phyloP scores from a whole-genome alignment of 306 rosid species.

The Alnus glutinosa region DNA sequence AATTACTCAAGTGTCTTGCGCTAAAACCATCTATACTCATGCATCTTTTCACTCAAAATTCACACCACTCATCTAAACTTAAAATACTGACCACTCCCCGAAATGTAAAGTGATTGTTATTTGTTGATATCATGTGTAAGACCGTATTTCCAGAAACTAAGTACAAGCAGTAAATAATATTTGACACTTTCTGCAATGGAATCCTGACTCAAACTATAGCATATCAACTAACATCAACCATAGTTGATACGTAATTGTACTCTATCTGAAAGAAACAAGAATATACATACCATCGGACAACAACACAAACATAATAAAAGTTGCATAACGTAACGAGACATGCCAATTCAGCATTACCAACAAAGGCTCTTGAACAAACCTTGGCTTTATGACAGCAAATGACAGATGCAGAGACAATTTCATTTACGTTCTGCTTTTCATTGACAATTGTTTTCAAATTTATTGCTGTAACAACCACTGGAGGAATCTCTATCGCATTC shows the following conservation, averaged over 20 bases:
- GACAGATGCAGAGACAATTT: conserved; percentile 92
- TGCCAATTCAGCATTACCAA: conserved; percentile 25
- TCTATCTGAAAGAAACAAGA: not conserved
- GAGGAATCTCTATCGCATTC: conserved; percentile 61
- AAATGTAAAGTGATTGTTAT: not conserved
- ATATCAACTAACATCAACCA: conserved; percentile 22
- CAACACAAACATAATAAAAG: not conserved
- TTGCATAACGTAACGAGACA: conserved; percentile 8
- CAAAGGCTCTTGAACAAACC: conserved; percentile 50
- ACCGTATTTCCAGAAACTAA: conserved; percentile 6
- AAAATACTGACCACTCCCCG: not conserved
- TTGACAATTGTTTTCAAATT: conserved; percentile 79
- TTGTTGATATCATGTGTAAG: conserved; percentile 10
- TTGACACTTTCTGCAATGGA: conserved; percentile 8
- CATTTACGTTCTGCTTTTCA: conserved; percentile 67
- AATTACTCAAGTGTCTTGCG: not conserved
- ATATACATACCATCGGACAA: not conserved
- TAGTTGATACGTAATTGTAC: not conserved
- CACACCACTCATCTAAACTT: not conserved
- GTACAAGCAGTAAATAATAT: not conserved
- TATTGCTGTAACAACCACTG: conserved; percentile 73
- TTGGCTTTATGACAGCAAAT: conserved; percentile 81
- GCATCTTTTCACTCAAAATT: not conserved
- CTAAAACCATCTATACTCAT: not conserved
- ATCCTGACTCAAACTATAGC: conserved; percentile 13